Percentiles rank a stretch among this genome's conserved stretches.
phyloP scores from a whole-genome alignment of 225 moss, liverwort and hornwort genomes.

The Physcomitrium patens region DNA sequence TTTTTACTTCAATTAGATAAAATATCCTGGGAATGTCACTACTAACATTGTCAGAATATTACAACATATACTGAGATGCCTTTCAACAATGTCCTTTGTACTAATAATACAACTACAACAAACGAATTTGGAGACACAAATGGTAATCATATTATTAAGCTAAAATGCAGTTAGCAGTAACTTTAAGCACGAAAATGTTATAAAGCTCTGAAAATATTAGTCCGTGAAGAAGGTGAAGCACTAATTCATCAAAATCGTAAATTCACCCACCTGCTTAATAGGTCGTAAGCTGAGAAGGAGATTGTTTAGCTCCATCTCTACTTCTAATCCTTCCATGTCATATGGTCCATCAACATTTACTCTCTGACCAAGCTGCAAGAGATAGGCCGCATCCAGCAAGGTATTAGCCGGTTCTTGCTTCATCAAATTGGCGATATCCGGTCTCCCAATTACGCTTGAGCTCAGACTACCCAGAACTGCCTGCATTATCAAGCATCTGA shows the following conservation, averaged over 20 bases:
- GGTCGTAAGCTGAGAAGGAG: slow-evolving; percentile 91
- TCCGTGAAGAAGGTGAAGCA: slow-evolving; percentile 8
- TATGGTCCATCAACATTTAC: slow-evolving; percentile 77
- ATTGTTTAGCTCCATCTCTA: slow-evolving; percentile 98
- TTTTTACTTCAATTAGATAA: neutral
- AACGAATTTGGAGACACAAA: neutral
- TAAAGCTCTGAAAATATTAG: neutral
- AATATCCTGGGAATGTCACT: neutral
- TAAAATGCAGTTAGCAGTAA: neutral
- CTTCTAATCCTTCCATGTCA: slow-evolving; percentile 94
- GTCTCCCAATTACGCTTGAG: slow-evolving; percentile 90
- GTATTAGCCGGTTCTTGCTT: slow-evolving; percentile 97
- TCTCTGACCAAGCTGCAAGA: slow-evolving; percentile 90
- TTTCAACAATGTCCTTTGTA: neutral
- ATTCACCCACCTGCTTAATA: slow-evolving; percentile 78
- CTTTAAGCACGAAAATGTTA: slow-evolving; percentile 1
- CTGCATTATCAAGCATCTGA: slow-evolving; percentile 50
- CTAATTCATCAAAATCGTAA: slow-evolving; percentile 24
- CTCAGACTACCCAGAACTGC: slow-evolving; percentile 98
- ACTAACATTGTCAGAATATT: neutral
- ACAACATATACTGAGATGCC: neutral
- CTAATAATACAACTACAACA: neutral
- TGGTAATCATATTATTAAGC: too few species aligned
- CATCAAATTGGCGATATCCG: slow-evolving; percentile 92
- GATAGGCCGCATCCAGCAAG: slow-evolving; percentile 85